Conservation (phyloP, 2,329 filamentous ascomycete species). For the Sordariomycetes sp. region DNA sequence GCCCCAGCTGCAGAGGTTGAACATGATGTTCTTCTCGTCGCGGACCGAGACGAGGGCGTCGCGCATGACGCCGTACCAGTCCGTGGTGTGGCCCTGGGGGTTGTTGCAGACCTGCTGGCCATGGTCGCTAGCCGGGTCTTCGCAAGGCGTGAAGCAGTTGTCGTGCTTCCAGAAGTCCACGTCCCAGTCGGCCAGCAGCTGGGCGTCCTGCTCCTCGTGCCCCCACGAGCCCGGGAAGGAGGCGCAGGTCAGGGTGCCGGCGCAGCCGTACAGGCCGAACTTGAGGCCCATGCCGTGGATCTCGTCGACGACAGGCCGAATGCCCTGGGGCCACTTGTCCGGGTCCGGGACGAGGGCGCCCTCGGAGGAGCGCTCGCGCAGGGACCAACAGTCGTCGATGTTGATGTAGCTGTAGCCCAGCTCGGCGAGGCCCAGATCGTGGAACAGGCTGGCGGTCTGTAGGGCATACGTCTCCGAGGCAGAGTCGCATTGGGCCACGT, state of each 20-base stretch:
- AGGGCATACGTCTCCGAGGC: conserved; percentile 8
- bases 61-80: conserved; percentile 27
- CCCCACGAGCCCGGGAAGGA: conserved; percentile 8
- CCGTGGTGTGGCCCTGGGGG: conserved; percentile 7
- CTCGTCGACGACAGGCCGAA: conserved; percentile 38
- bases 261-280: conserved; percentile 52
- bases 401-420: conserved; percentile 47
- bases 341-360: conserved; percentile 34
- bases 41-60: conserved; percentile 27
- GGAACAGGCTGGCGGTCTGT: conserved; percentile 8
- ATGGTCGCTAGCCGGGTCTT: too few relatives aligned
- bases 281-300: conserved; percentile 49
- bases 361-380: conserved; percentile 25
- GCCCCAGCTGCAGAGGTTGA: conserved; percentile 41
- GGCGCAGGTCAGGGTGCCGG: conserved; percentile 24
- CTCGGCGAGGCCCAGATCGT: conserved; percentile 33
- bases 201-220: conserved; percentile 7
- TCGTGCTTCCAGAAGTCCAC: conserved; percentile 11
- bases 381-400: conserved; percentile 53
- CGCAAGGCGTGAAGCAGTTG: conserved; percentile 7
- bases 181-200: conserved; percentile 6
- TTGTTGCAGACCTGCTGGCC: background rate
- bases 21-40: conserved; percentile 31
- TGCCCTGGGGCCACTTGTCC: conserved; percentile 46
- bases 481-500: conserved; percentile 8